Base-by-base conservation (phyloP, 352 stramenopile species). In the Globisporangium carolinianum region DNA sequence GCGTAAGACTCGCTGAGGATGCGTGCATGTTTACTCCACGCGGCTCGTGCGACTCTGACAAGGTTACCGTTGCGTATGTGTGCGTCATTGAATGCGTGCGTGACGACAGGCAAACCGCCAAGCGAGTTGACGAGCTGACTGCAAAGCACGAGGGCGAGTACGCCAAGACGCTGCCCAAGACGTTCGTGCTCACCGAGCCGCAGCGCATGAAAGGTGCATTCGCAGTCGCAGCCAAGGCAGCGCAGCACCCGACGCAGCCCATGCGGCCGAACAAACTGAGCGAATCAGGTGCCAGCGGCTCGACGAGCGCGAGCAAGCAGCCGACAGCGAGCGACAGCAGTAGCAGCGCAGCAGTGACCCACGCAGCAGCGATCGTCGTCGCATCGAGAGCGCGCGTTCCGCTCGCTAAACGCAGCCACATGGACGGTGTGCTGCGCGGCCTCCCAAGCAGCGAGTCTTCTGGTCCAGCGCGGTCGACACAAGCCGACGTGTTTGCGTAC, bases 391-490 rank as follows among this genome's bases (percentile, higher is more conserved):
- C 62, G 14, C 70, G 78, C n/a, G 62, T 90, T 7, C 78, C 80
- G 10, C 72, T 75, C 39, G 78, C 80, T 24, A 90, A 92, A 65
- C 79, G 82, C 35, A 79, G 66, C 12, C 79, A 94, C 67, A 91
- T 94, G 84, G 76, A 91, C 41, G 82, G 84, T 11, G 63, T 92
- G 15, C 50, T 94, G 32, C 64, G 74, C 41, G 78, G 80, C 17
- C 63, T 94, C 17, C 84, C 84, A 14, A 56, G 73, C 2, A 65
- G 71, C 4, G 53, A 50, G 2, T 32, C 24, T 32, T 32, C 24
- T 32, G 61, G 68, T 4, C 59, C 66, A 7, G 49, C 70, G 2
- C 60, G 59, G 42, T 78, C 76, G 39, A 89, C 71, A 2, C 69
- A 85, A 37, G 65, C 79, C 36, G 67, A 79, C 36, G 54, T 75